A percentile compares a stretch with the other conserved stretches of the same genome.
Conservation (phyloP, 2,329 filamentous ascomycete genomes). For the Colletotrichum sojae region DNA sequence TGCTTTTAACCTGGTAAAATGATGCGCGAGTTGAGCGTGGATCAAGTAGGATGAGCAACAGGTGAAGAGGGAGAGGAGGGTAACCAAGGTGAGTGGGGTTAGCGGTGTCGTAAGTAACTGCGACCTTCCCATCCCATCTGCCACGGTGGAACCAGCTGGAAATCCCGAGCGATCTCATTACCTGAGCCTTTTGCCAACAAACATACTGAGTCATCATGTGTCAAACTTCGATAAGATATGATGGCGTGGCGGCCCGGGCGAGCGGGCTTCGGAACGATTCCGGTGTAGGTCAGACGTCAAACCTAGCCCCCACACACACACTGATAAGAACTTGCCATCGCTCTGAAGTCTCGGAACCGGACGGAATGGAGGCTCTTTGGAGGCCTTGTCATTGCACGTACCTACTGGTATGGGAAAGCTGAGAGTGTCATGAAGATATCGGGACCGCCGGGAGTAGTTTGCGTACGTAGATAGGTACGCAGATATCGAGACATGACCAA, state of each 20-base stretch:
- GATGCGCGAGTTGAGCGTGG: too few species aligned
- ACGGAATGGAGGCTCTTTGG: background rate
- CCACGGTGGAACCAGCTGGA: background rate
- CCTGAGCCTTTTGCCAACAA: background rate
- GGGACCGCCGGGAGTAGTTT: too few species aligned
- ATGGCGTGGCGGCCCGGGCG: background rate
- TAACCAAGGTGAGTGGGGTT: too few species aligned
- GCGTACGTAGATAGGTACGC: too few species aligned
- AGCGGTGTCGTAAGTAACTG: too few species aligned
- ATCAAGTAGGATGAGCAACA: too few species aligned
- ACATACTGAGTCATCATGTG: background rate
- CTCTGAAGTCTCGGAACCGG: background rate
- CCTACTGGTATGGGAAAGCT: background rate
- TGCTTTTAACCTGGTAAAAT: too few species aligned
- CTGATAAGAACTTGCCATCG: slow-evolving; percentile 15
- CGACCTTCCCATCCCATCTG: background rate
- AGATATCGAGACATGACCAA: too few species aligned
- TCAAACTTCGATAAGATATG: slow-evolving; percentile 11
- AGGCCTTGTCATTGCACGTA: background rate
- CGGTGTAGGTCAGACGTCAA: slow-evolving; percentile 10
- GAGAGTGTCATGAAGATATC: too few species aligned
- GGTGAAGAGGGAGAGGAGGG: too few species aligned
- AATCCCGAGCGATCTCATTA: background rate
- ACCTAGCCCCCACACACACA: slow-evolving; percentile 18
- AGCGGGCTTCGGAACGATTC: slow-evolving; percentile 9